These are phyloP conservation scores for Phytopythium mirpurense DNA, from an alignment of 352 stramenopile species.

Conservation along the genomic window DNA sequence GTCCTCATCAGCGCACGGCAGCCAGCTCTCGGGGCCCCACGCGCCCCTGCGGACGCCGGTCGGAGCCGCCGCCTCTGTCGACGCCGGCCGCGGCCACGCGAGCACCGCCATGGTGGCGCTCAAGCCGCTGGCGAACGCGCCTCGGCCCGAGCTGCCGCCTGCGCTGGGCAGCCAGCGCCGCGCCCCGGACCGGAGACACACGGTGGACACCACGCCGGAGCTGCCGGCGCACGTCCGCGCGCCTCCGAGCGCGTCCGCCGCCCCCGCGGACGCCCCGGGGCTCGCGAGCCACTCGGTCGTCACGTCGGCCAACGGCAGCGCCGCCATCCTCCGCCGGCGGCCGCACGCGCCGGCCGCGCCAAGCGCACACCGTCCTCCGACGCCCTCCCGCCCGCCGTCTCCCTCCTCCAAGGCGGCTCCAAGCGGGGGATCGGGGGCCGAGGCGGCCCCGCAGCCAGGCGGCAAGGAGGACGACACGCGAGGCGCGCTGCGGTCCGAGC, in stretches of 20 bases:
- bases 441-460: neutral
- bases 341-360: constrained; percentile 6
- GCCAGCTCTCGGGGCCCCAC: constrained; percentile 4
- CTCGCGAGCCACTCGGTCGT: constrained; percentile 12
- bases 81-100: neutral
- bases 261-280: too few relatives aligned
- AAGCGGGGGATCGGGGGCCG: neutral
- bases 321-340: constrained; percentile 16
- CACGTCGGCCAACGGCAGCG: constrained; percentile 16
- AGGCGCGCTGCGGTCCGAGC: constrained; percentile 11
- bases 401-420: neutral
- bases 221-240: constrained; percentile 12
- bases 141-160: constrained; percentile 16
- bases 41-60: constrained; percentile 18
- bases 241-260: constrained; percentile 6
- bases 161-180: constrained; percentile 8
- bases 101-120: constrained; percentile 6
- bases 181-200: neutral
- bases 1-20: constrained; percentile 12
- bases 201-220: neutral
- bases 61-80: neutral
- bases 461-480: constrained; percentile 24
- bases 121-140: constrained; percentile 10
- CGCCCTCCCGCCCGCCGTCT: constrained; percentile 2
- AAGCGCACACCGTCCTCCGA: constrained; percentile 6